Conservation (phyloP, 2,329 filamentous ascomycete species). For the Colletotrichum eleusines region DNA sequence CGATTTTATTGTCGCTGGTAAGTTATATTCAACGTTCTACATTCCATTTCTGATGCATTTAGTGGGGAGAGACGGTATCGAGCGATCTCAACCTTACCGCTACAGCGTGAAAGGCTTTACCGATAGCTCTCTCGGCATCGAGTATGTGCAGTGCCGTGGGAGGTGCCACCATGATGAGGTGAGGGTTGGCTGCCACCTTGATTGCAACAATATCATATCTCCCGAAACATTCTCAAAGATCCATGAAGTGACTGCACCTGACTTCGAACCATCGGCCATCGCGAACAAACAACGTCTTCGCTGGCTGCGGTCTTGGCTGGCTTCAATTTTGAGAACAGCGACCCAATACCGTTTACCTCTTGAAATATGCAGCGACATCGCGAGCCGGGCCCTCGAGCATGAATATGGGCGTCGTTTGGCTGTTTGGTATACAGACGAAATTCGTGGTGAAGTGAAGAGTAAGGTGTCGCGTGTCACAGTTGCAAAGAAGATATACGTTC, state of each 20-base stretch:
- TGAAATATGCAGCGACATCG: slow-evolving; percentile 14
- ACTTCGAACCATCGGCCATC: background rate
- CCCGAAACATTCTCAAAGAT: background rate
- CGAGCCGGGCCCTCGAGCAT: background rate
- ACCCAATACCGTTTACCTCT: slow-evolving; percentile 10
- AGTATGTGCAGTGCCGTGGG: slow-evolving; percentile 17
- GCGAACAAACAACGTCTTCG: slow-evolving; percentile 1
- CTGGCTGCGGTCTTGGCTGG: slow-evolving; percentile 9
- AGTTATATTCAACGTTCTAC: background rate
- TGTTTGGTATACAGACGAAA: background rate
- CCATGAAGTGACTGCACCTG: slow-evolving; percentile 9
- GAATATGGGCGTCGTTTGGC: background rate
- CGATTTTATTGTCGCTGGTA: slow-evolving; percentile 19
- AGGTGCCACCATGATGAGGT: slow-evolving; percentile 18
- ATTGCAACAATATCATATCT: background rate
- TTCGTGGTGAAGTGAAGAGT: background rate
- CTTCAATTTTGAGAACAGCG: background rate
- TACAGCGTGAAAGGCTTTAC: slow-evolving; percentile 13
- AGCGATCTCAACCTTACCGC: slow-evolving; percentile 11
- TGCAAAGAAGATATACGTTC: slow-evolving; percentile 16
- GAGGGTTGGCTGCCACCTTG: slow-evolving; percentile 20
- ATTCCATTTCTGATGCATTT: background rate
- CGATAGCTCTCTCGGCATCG: background rate
- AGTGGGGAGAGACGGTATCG: slow-evolving; percentile 2
- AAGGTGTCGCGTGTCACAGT: background rate